Conservation (phyloP, 768 basidiomycete species). For the Pulveroboletus sp. region DNA sequence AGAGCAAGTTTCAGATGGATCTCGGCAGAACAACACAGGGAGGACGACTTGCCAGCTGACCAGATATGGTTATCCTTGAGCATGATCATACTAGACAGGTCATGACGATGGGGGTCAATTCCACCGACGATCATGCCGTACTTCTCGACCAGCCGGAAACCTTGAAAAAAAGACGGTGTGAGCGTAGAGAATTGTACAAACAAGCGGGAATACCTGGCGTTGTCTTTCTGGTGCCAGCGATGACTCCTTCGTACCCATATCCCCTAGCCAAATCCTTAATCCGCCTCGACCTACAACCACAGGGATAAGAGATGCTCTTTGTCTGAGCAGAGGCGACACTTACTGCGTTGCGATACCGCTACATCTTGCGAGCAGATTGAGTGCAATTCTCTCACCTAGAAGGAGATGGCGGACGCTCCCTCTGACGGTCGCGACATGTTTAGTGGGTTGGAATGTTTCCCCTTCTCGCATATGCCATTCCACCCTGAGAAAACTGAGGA, state of each 20-base stretch:
- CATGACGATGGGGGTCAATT: conserved; percentile 91
- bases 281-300: conserved; percentile 61
- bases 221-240: conserved; percentile 96
- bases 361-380: conserved; percentile 91
- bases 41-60: conserved; percentile 67
- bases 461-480: conserved; percentile 94
- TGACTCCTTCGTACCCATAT: conserved; percentile 78
- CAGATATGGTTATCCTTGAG: conserved; percentile 99
- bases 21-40: not conserved
- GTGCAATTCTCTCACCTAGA: conserved; percentile 86
- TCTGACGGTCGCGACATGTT: conserved; percentile 84
- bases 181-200: not conserved
- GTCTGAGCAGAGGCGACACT: conserved; percentile 20
- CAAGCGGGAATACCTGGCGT: conserved; percentile 60
- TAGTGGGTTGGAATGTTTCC: conserved; percentile 70
- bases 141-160: conserved; percentile 96
- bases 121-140: conserved; percentile 99
- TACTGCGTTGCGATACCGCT: conserved; percentile 96
- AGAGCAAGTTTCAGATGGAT: conserved; percentile 5
- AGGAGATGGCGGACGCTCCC: conserved; percentile 87
- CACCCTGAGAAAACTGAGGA: conserved; percentile 49
- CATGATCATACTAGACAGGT: conserved; percentile 99
- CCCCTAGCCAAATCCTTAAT: conserved; percentile 74
- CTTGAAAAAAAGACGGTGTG: conserved; percentile 32
- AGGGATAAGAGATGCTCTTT: not conserved